Evolutionary conservation across 768 basidiomycete genomes (phyloP).

Genomic region (Pulveroboletus ravenelii): DNA sequence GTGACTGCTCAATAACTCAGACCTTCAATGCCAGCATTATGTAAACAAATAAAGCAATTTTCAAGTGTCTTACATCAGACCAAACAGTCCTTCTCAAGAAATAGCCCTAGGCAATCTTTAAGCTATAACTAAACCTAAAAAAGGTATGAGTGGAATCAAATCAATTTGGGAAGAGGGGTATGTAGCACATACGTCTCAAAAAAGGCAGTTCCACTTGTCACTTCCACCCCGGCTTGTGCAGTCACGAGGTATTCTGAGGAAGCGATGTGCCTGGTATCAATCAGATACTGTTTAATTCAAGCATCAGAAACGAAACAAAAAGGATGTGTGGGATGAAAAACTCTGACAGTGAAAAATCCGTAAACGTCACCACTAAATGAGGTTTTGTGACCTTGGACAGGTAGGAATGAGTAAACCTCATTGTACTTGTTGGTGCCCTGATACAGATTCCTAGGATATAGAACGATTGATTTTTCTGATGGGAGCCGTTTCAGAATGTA

Average conservation of each 20-base stretch:
- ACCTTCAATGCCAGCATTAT: too few species aligned
- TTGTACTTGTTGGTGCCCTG: conserved; percentile 51
- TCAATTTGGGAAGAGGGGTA: too few species aligned
- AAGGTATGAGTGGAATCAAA: not conserved
- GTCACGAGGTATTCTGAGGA: conserved; percentile 54
- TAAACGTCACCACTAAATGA: conserved; percentile 53
- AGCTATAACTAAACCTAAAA: conserved; percentile 40
- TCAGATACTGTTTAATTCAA: conserved; percentile 45
- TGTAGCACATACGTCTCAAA: conserved; percentile 44
- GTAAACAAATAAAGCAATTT: too few species aligned
- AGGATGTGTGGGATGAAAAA: not conserved
- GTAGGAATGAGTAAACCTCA: conserved; percentile 48
- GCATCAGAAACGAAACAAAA: not conserved
- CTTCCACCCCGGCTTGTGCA: conserved; percentile 61
- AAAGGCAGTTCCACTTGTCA: conserved; percentile 51
- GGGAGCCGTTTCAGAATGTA: not conserved
- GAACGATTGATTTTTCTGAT: not conserved
- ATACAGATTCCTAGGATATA: conserved; percentile 47
- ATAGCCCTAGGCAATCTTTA: conserved; percentile 37
- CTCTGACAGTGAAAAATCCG: conserved; percentile 44
- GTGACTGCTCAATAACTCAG: too few species aligned
- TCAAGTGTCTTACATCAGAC: too few species aligned
- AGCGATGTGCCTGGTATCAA: conserved; percentile 39
- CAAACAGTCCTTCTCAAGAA: too few species aligned
- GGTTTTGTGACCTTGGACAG: conserved; percentile 33